phyloP scores from a whole-genome alignment of 106 monocot species.

The Hemerocallis citrina region DNA sequence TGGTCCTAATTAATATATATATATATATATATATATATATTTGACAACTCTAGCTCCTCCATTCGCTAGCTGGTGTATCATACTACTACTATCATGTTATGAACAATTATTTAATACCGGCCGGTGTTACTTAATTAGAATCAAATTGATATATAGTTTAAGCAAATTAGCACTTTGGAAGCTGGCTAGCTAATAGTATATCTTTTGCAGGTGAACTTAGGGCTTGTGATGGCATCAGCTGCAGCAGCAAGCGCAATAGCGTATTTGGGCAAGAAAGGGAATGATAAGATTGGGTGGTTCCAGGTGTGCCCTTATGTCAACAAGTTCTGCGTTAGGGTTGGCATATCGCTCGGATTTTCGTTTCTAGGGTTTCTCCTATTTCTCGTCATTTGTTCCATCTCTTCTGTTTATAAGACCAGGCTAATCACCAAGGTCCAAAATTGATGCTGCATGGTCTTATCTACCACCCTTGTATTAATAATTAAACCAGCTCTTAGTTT shows the following conservation, averaged over 20 bases:
- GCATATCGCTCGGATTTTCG: constrained; percentile 9
- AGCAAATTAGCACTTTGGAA: too few relatives aligned
- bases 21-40: neutral
- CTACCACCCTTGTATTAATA: too few relatives aligned
- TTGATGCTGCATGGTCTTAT: too few relatives aligned
- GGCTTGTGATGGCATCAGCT: constrained; percentile 15
- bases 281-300: constrained; percentile 5
- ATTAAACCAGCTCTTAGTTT: too few relatives aligned
- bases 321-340: constrained; percentile 18
- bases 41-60: too few relatives aligned
- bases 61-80: too few relatives aligned
- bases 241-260: constrained; percentile 17
- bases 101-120: neutral
- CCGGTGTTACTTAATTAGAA: too few relatives aligned
- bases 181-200: neutral
- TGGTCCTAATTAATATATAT: too few relatives aligned
- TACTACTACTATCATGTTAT: too few relatives aligned
- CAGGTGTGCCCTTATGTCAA: constrained; percentile 12
- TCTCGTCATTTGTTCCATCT: constrained; percentile 12
- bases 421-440: too few relatives aligned
- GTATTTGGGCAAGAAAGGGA: constrained; percentile 19
- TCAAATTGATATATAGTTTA: too few relatives aligned
- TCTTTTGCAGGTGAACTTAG: constrained; percentile 17
- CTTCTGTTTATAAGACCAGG: constrained; percentile 13
- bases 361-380: constrained; percentile 13